Base-by-base conservation (phyloP, 2,329 filamentous ascomycete genomes). In the Incumbomyces lentus region DNA sequence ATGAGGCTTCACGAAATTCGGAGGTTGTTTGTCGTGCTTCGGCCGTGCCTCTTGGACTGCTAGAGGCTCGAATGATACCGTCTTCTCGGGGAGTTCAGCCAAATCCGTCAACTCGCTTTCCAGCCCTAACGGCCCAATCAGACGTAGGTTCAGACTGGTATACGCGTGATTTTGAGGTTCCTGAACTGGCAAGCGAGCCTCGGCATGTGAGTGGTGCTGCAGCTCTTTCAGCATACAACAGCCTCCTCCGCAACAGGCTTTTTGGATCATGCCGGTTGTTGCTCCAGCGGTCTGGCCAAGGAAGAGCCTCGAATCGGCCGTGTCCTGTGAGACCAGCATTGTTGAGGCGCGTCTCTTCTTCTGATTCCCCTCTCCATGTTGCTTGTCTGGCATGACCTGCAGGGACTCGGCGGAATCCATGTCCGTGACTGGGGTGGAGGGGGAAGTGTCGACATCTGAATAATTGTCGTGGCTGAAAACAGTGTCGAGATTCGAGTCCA, bases 1-100 rank as follows among this genome's bases (percentile, higher is more conserved):
- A 63, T 98, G 92, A 19, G 92, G 92, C 62, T 95, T 87, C 45
- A 98, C 89, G 59, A 89, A 98, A 49, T 74, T 75, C 6, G 92
- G 92, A 14, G 92, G 90, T 60, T 90, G 83, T 46, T 67, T 68
- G 50, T 71, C 52, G 32, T 42, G 49, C 40, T 41, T 52, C 44
- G 12, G 44, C 12, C 29, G 41, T 40, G 30, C 4, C 17, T 42
- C 13, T 16, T 22, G 35, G 12, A 31, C 36, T 10, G 13, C 12
- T n/a, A 53, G 35, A n/a, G 49, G 35, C 48, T 64, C 55, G 62
- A 94, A 77, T 2, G 80, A 84, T 32, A 88, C 75, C 1, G 76
- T 90, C 65, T 85, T 81, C 46, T 82, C 76, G 1, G 89, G 88
- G 40, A 95, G 62, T 6, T 84, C 79, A 46, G 78, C 72, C 18